phyloP scores from a whole-genome alignment of 345 rosid genomes.

The Nasturtium officinale region DNA sequence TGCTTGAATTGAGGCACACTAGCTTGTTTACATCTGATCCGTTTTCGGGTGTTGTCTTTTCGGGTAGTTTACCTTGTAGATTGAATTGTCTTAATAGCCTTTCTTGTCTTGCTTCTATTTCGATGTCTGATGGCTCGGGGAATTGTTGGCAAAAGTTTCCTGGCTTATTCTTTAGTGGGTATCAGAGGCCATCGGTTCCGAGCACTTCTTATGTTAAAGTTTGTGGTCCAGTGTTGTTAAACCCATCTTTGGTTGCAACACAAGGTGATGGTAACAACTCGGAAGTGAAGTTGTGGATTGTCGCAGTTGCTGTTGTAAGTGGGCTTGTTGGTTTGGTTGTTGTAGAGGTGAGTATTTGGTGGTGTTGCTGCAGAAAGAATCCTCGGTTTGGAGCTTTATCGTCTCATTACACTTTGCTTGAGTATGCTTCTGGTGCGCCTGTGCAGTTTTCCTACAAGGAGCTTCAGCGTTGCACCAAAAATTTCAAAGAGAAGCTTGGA shows the following conservation, averaged over 20 bases:
- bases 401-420: conserved; percentile 54
- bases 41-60: conserved; percentile 34
- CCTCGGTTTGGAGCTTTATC: conserved; percentile 47
- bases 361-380: conserved; percentile 52
- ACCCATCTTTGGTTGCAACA: conserved; percentile 35
- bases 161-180: conserved; percentile 55
- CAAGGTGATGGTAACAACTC: conserved; percentile 31
- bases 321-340: conserved; percentile 44
- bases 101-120: conserved; percentile 58
- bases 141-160: conserved; percentile 58
- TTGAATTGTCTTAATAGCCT: conserved; percentile 48
- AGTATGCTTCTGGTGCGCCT: conserved; percentile 66
- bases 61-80: conserved; percentile 56
- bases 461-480: conserved; percentile 53
- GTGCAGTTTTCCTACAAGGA: conserved; percentile 61
- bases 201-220: conserved; percentile 65
- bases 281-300: conserved; percentile 45
- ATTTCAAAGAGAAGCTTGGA: conserved; percentile 60
- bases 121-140: conserved; percentile 63
- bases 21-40: conserved; percentile 46
- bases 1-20: conserved; percentile 54
- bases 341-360: conserved; percentile 54
- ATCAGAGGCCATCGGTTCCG: conserved; percentile 50
- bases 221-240: conserved; percentile 53
- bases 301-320: conserved; percentile 42